Evolutionary conservation across 768 basidiomycete genomes (phyloP).

Genomic region (Termitomyces sp.): DNA sequence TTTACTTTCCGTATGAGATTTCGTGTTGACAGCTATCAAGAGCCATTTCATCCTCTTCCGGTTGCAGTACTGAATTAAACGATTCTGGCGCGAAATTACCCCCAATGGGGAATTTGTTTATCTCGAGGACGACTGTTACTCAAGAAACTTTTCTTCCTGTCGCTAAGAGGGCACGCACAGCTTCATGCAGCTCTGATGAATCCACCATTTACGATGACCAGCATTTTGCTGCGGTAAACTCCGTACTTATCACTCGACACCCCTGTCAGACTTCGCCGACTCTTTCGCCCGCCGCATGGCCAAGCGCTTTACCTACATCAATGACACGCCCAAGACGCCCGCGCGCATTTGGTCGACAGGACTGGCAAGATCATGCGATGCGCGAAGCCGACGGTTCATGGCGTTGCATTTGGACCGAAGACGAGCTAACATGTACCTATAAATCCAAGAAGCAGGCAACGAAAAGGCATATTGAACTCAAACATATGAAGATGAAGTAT

Average conservation of each 20-base stretch:
- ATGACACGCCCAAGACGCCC: background rate
- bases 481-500: constrained; percentile 16
- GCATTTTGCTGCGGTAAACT: background rate
- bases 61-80: background rate
- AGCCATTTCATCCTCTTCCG: background rate
- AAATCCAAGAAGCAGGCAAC: constrained; percentile 17
- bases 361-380: constrained; percentile 11
- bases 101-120: background rate
- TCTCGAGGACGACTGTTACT: background rate
- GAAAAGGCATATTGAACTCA: constrained; percentile 20
- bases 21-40: background rate
- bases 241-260: background rate
- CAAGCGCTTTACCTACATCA: background rate
- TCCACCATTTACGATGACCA: background rate
- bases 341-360: background rate
- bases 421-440: constrained; percentile 9
- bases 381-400: constrained; percentile 5
- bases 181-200: background rate
- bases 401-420: constrained; percentile 10
- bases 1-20: no score
- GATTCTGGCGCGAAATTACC: background rate
- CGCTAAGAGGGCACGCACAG: constrained; percentile 2
- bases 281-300: background rate
- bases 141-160: background rate
- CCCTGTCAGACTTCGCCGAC: background rate